phyloP scores from a whole-genome alignment of 371 early-diverging fungal genomes.

The Syncephalis fuscata region DNA sequence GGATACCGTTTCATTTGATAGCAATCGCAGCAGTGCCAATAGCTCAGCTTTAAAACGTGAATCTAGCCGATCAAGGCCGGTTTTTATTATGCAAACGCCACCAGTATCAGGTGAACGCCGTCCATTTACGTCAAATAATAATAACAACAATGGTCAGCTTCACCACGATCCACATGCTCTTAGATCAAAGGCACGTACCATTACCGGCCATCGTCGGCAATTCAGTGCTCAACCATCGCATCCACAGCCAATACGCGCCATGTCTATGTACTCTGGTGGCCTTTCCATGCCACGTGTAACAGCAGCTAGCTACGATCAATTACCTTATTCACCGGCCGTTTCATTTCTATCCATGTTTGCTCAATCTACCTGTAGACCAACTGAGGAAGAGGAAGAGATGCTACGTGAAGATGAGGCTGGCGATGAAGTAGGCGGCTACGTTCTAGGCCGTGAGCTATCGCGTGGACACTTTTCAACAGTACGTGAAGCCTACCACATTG shows the following conservation, averaged over 20 bases:
- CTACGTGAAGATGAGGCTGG: slow-evolving; percentile 22
- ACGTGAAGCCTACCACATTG: slow-evolving; percentile 26
- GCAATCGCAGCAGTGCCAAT: no score
- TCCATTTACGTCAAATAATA: no score
- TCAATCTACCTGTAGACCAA: slow-evolving; percentile 9
- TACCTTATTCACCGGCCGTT: slow-evolving; percentile 36
- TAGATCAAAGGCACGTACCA: slow-evolving; percentile 1
- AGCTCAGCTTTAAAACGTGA: no score
- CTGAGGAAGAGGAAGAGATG: slow-evolving; percentile 1
- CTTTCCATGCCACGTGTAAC: slow-evolving; percentile 9
- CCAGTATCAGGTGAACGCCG: no score
- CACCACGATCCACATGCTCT: not conserved
- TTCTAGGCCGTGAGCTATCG: slow-evolving; percentile 34
- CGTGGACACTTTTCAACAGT: slow-evolving; percentile 50
- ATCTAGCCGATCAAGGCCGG: no score
- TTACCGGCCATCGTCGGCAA: not conserved
- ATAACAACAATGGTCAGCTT: no score
- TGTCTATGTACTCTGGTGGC: slow-evolving; percentile 4
- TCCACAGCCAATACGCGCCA: not conserved
- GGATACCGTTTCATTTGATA: no score
- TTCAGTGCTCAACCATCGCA: not conserved
- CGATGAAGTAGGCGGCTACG: slow-evolving; percentile 47
- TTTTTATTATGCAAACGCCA: no score
- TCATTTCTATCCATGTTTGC: slow-evolving; percentile 36
- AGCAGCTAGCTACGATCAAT: slow-evolving; percentile 21